Base-by-base conservation (phyloP, 2,329 filamentous ascomycete genomes). In the Sphaerulina vaccinii region DNA sequence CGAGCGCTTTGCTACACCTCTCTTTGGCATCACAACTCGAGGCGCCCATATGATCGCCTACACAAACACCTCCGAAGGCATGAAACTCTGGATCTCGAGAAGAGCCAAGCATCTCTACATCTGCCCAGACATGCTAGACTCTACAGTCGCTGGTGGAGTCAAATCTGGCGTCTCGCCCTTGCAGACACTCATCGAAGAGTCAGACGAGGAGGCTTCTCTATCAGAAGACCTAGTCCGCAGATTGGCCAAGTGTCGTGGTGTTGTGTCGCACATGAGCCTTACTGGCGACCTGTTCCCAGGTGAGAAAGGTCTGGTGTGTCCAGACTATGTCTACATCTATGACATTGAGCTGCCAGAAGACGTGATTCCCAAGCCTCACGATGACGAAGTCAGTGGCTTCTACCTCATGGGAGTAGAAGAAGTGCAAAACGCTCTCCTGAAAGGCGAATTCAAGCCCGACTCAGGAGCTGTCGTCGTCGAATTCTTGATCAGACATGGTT, bases 241-340 rank as follows among this genome's bases (percentile, higher is more conserved):
- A 24, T 73, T 74, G 11, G 80, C 81, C 8, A 76, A 74, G 49
- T 71, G 80, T 13, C 77, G 75, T 21, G 90, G 90, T 6, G 85
- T 81, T 42, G 79, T 96, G 55, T 89, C 88, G 2, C 96, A 96
- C 72, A 83, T 90, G 61, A 86, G 90, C 71, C 77, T 95, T 58
- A 84, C 90, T 9, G 85, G 88, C 62, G 75, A 80, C 63, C 79
- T 82, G 23, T 84, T 88, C 3, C 88, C 89, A 9, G 90, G 90
- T 8, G 89, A 96, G 71, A 81, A 79, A 13, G 88, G 85, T 6
- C 77, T 93, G 62, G 79, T 95, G 64, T 90, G 93, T 71, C 92
- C 92, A 0, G 92, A 96, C 71, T 85, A 85, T 63, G 85, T 96
- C 71, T 96, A 90, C 75, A 76, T 95, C 37, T 97, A 92, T 72